Conservation (phyloP, 2,329 filamentous ascomycete genomes). For the Pestalotiopsis sp. region DNA sequence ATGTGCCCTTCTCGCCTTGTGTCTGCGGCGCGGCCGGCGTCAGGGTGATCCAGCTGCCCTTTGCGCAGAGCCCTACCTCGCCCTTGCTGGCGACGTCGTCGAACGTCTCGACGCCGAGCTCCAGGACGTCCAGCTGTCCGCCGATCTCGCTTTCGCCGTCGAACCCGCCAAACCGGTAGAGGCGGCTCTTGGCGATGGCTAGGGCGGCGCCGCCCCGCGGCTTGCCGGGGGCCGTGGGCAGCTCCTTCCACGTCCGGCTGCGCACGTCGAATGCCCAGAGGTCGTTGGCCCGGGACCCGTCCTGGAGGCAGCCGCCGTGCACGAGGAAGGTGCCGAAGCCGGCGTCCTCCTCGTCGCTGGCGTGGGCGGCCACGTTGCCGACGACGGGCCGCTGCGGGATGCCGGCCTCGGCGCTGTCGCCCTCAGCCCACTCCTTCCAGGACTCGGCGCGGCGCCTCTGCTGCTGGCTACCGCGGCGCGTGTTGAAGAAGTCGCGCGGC, state of each 20-base stretch:
- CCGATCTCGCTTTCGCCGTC: slow-evolving; percentile 73
- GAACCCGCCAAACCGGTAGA: slow-evolving; percentile 83
- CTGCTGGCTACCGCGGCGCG: slow-evolving; percentile 11
- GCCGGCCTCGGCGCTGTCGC: slow-evolving; percentile 55
- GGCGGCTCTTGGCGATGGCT: slow-evolving; percentile 61
- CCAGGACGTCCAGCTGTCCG: slow-evolving; percentile 69
- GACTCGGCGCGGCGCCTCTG: slow-evolving; percentile 39
- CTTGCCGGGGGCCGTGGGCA: slow-evolving; percentile 68
- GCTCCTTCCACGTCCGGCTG: slow-evolving; percentile 66
- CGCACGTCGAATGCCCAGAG: slow-evolving; percentile 78
- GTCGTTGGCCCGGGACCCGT: slow-evolving; percentile 65
- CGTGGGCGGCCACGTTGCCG: slow-evolving; percentile 58
- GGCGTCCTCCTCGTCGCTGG: slow-evolving; percentile 62
- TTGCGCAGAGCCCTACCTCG: slow-evolving; percentile 54
- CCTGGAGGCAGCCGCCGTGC: slow-evolving; percentile 74
- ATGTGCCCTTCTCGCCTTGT: slow-evolving; percentile 24
- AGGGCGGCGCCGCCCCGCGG: slow-evolving; percentile 70
- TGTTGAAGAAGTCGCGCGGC: slow-evolving; percentile 51
- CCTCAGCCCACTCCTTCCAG: slow-evolving; percentile 60
- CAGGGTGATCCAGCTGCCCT: slow-evolving; percentile 59
- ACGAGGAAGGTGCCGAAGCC: slow-evolving; percentile 73
- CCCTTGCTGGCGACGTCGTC: slow-evolving; percentile 50
- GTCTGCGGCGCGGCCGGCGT: slow-evolving; percentile 37
- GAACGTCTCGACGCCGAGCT: slow-evolving; percentile 59
- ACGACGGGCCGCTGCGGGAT: slow-evolving; percentile 63